Conservation (phyloP, 192 early-diverging fungal species). For the Allomyces macrogynus region DNA sequence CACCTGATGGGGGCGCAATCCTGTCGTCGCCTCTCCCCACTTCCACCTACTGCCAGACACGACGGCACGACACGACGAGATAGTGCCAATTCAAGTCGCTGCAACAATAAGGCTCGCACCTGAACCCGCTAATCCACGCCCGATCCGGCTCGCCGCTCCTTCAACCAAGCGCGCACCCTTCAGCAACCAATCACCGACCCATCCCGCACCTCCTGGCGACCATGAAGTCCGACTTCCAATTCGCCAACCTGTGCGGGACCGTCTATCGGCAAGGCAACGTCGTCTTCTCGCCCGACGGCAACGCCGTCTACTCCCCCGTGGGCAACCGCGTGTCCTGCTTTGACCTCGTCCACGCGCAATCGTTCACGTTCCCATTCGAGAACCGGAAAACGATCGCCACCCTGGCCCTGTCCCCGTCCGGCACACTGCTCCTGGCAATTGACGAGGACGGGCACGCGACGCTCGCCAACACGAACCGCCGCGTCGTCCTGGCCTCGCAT, state of each 20-base stretch:
- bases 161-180: no score
- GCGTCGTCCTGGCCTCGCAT: slow-evolving; percentile 70
- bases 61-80: no score
- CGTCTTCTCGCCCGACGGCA: slow-evolving; percentile 84
- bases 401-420: slow-evolving; percentile 76
- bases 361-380: slow-evolving; percentile 81
- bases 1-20: no score
- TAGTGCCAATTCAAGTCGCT: no score
- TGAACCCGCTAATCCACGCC: no score
- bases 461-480: slow-evolving; percentile 67
- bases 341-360: slow-evolving; percentile 84
- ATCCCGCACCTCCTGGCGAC: no score
- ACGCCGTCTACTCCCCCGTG: slow-evolving; percentile 80
- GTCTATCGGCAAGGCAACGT: slow-evolving; percentile 94
- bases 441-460: slow-evolving; percentile 83
- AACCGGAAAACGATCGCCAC: slow-evolving; percentile 74
- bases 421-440: slow-evolving; percentile 66
- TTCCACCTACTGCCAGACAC: no score
- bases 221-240: slow-evolving; percentile 47
- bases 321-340: slow-evolving; percentile 92
- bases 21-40: no score
- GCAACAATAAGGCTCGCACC: no score
- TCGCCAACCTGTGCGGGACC: slow-evolving; percentile 93
- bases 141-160: no score
- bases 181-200: no score